Evolutionary conservation across 768 basidiomycete species (phyloP).

Genomic region (Mycena metata): DNA sequence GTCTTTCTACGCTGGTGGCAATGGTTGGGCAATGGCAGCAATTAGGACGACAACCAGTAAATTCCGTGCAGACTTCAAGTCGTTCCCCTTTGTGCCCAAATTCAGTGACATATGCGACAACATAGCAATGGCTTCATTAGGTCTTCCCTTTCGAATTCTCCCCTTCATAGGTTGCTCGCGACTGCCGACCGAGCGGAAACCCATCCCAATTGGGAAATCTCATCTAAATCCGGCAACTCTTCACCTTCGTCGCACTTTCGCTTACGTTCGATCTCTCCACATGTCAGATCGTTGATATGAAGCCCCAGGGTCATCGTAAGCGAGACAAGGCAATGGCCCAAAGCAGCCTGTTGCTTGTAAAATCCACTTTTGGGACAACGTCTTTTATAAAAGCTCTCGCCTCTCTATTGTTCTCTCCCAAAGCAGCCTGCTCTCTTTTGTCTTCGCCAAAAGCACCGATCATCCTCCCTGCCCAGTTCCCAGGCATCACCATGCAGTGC

Average conservation of each 20-base stretch:
- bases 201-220: slow-evolving; percentile 28
- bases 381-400: slow-evolving; percentile 15
- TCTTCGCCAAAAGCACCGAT: slow-evolving; percentile 19
- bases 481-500: slow-evolving; percentile 33
- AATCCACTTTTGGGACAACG: slow-evolving; percentile 21
- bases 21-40: too few species aligned
- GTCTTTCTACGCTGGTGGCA: too few species aligned
- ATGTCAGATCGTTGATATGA: slow-evolving; percentile 23
- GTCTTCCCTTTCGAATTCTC: slow-evolving; percentile 10
- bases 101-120: too few species aligned
- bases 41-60: too few species aligned
- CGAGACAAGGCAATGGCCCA: slow-evolving; percentile 32
- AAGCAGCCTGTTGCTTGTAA: slow-evolving; percentile 28
- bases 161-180: too few species aligned
- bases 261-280: background rate
- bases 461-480: slow-evolving; percentile 23
- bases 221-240: slow-evolving; percentile 15
- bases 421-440: slow-evolving; percentile 32
- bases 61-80: too few species aligned
- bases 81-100: too few species aligned
- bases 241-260: background rate
- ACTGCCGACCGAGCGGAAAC: background rate
- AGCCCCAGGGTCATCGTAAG: background rate
- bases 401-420: slow-evolving; percentile 31
- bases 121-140: background rate